phyloP scores from a whole-genome alignment of 805 yeast genomes.

The Pichia heedii region DNA sequence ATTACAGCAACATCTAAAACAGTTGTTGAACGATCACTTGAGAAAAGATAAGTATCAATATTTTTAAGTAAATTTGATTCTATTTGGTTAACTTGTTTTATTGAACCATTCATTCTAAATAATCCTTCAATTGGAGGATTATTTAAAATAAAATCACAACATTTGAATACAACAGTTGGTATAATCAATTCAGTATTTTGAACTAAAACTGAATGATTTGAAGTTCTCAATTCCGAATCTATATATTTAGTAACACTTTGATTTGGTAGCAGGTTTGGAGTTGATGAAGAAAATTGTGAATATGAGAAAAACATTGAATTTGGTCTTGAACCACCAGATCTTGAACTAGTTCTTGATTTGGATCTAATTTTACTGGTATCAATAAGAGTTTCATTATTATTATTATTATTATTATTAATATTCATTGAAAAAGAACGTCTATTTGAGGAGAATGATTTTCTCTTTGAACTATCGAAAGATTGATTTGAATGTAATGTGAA shows the following conservation, averaged over 20 bases:
- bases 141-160: conserved; percentile 22
- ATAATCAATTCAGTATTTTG: conserved; percentile 11
- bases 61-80: conserved; percentile 21
- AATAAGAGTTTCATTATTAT: neutral
- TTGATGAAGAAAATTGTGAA: conserved; percentile 8
- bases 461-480: conserved; percentile 6
- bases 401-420: neutral
- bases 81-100: conserved; percentile 25
- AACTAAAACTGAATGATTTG: conserved; percentile 9
- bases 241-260: conserved; percentile 3
- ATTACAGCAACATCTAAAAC: conserved; percentile 30
- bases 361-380: neutral
- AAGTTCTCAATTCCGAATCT: conserved; percentile 17
- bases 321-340: neutral
- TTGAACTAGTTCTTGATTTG: neutral
- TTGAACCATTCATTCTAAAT: conserved; percentile 30
- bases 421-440: conserved; percentile 1
- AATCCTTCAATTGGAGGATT: conserved; percentile 26
- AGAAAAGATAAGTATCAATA: conserved; percentile 14
- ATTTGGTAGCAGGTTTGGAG: conserved; percentile 3
- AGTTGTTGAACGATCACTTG: conserved; percentile 13
- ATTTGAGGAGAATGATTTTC: conserved; percentile 5
- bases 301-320: conserved; percentile 5
- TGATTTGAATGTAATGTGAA: conserved; percentile 3
- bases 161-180: conserved; percentile 26